A percentile compares a stretch with the other conserved stretches of the same genome.
These are phyloP conservation scores for Umbelopsis sp. DNA, from an alignment of 192 early-diverging fungal species.

Conservation along the genomic window DNA sequence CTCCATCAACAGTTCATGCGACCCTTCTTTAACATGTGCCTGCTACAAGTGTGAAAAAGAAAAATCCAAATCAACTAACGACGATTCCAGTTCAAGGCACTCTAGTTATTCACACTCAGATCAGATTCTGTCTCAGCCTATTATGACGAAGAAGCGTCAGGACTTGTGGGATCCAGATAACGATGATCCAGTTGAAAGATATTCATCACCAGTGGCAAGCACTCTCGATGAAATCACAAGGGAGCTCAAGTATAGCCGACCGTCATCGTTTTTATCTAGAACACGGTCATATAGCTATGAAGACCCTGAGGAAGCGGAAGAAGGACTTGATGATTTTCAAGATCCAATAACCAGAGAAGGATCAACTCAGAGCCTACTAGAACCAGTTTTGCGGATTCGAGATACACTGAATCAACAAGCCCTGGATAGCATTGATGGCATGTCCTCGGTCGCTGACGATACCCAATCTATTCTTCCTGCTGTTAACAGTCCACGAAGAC, in stretches of 20 bases:
- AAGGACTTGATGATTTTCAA: neutral
- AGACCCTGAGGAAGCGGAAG: slow-evolving; percentile 6
- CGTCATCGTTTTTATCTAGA: neutral
- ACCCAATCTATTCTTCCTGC: neutral
- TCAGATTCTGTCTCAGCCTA: neutral
- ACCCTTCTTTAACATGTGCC: slow-evolving; percentile 3
- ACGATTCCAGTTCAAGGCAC: neutral
- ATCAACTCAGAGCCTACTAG: neutral
- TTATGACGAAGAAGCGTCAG: neutral
- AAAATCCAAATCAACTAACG: neutral
- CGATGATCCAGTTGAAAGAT: neutral
- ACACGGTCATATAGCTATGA: neutral
- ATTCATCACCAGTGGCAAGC: neutral
- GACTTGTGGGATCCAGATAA: slow-evolving; percentile 4
- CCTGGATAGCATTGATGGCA: neutral
- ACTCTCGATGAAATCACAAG: neutral
- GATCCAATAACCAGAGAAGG: neutral
- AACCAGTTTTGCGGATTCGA: neutral
- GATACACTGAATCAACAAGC: neutral
- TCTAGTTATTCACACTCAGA: slow-evolving; percentile 11
- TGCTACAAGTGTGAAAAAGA: slow-evolving; percentile 14
- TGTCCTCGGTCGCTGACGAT: neutral
- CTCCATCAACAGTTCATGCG: slow-evolving; percentile 6
- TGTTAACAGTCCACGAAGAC: neutral
- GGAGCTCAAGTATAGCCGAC: neutral